These are phyloP conservation scores for Crassisporium funariophilum DNA, from an alignment of 768 basidiomycete genomes.

Conservation along the genomic window DNA sequence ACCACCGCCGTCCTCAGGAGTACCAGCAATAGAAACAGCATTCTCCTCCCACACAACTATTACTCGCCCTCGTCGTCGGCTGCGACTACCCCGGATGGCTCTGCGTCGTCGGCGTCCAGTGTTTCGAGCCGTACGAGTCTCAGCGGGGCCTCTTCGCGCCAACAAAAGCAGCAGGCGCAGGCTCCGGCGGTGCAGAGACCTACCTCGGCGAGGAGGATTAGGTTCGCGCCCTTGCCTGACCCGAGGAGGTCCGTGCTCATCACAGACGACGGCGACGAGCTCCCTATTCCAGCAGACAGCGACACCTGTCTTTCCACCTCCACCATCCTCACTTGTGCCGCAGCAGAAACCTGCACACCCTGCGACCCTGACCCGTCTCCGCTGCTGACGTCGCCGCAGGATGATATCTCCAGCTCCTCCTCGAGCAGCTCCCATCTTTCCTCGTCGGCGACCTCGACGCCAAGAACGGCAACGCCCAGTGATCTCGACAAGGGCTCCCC, in stretches of 20 bases:
- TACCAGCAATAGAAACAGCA: slow-evolving; percentile 2
- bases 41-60: slow-evolving; percentile 5
- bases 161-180: neutral
- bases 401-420: slow-evolving; percentile 20
- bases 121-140: too few relatives aligned
- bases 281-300: slow-evolving; percentile 29
- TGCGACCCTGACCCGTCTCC: neutral
- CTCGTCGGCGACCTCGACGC: slow-evolving; percentile 21
- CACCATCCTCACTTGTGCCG: slow-evolving; percentile 13
- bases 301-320: slow-evolving; percentile 28
- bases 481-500: slow-evolving; percentile 22
- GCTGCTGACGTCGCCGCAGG: slow-evolving; percentile 3
- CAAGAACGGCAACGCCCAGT: slow-evolving; percentile 25
- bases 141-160: too few relatives aligned
- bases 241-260: slow-evolving; percentile 56
- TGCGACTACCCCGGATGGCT: slow-evolving; percentile 9
- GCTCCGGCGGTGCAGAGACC: slow-evolving; percentile 4
- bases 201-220: slow-evolving; percentile 44
- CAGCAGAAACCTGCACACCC: too few relatives aligned
- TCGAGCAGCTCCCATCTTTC: slow-evolving; percentile 27
- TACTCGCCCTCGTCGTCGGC: slow-evolving; percentile 5
- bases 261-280: slow-evolving; percentile 43
- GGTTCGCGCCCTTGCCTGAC: slow-evolving; percentile 86
- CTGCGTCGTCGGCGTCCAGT: slow-evolving; percentile 16
- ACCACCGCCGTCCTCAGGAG: neutral